phyloP scores from a whole-genome alignment of 2,329 filamentous ascomycete species.

The Epicoccum nigrum region DNA sequence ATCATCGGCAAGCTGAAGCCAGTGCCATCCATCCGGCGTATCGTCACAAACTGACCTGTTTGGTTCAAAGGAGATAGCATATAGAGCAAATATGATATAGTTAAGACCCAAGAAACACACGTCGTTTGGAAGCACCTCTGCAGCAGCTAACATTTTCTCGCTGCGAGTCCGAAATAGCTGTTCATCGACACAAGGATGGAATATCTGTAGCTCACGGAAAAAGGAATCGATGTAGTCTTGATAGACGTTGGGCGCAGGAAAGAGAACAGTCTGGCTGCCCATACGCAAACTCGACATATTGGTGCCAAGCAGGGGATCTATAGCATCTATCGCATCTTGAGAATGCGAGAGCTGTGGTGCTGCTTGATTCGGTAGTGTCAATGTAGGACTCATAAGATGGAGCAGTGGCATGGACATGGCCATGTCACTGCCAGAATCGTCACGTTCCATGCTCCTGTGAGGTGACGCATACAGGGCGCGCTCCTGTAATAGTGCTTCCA shows the following conservation, averaged over 20 bases:
- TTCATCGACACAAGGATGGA: slow-evolving; percentile 41
- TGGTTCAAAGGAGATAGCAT: slow-evolving; percentile 15
- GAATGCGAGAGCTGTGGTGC: not conserved
- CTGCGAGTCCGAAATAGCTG: slow-evolving; percentile 31
- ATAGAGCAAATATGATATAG: slow-evolving; percentile 39
- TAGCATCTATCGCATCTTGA: slow-evolving; percentile 4
- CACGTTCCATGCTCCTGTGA: slow-evolving; percentile 36
- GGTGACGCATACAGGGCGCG: slow-evolving; percentile 32
- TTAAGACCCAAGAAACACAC: slow-evolving; percentile 38
- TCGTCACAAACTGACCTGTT: not conserved
- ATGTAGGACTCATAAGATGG: slow-evolving; percentile 33
- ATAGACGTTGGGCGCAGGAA: slow-evolving; percentile 31
- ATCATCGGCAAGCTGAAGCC: slow-evolving; percentile 38
- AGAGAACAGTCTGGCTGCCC: slow-evolving; percentile 27
- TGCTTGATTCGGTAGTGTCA: slow-evolving; percentile 23
- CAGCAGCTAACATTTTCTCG: slow-evolving; percentile 30
- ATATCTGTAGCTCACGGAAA: slow-evolving; percentile 36
- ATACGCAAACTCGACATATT: slow-evolving; percentile 4
- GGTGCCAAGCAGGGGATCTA: slow-evolving; percentile 4
- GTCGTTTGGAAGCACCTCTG: slow-evolving; percentile 24
- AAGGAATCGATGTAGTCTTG: slow-evolving; percentile 33
- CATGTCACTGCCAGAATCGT: slow-evolving; percentile 26
- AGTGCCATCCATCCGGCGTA: slow-evolving; percentile 36
- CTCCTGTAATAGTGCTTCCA: slow-evolving; percentile 44
- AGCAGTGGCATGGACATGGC: slow-evolving; percentile 28